These are phyloP conservation scores for Xylaria acuta DNA, from an alignment of 495 filamentous ascomycete species.

Conservation along the genomic window DNA sequence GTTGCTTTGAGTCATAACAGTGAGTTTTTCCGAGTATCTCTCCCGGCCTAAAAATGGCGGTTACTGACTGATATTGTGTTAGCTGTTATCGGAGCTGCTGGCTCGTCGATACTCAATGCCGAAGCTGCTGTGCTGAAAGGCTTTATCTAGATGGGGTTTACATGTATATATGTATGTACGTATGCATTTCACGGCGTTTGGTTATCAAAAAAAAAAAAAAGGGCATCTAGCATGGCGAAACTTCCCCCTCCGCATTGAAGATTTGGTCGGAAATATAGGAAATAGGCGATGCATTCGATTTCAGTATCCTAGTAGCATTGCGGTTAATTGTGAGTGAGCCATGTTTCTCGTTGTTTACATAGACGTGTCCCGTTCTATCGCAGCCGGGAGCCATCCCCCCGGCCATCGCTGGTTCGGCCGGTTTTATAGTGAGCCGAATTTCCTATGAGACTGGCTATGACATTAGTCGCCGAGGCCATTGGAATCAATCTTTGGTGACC, in stretches of 20 bases:
- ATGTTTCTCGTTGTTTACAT: background rate
- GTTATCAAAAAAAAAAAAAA: background rate
- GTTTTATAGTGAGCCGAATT: too few relatives aligned
- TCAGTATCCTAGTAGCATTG: background rate
- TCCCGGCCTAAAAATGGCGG: background rate
- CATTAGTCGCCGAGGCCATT: too few relatives aligned
- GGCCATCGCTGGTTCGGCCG: too few relatives aligned
- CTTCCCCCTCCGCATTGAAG: background rate
- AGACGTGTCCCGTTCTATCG: background rate
- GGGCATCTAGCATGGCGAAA: background rate
- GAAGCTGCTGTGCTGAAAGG: slow-evolving; percentile 93
- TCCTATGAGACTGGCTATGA: too few relatives aligned
- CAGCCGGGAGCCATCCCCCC: too few relatives aligned
- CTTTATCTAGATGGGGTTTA: slow-evolving; percentile 59
- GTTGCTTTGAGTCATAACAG: slow-evolving; percentile 85
- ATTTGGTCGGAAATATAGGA: background rate
- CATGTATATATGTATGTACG: background rate
- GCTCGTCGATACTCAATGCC: slow-evolving; percentile 91
- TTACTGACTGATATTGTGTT: slow-evolving; percentile 19
- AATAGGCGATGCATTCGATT: background rate
- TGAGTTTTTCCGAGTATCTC: slow-evolving; percentile 47
- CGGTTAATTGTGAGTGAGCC: background rate
- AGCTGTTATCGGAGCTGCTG: slow-evolving; percentile 93
- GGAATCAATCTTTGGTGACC: too few relatives aligned
- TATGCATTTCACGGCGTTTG: slow-evolving; percentile 3